Evolutionary conservation across 768 basidiomycete genomes (phyloP).

Genomic region (Glaciozyma antarctica): DNA sequence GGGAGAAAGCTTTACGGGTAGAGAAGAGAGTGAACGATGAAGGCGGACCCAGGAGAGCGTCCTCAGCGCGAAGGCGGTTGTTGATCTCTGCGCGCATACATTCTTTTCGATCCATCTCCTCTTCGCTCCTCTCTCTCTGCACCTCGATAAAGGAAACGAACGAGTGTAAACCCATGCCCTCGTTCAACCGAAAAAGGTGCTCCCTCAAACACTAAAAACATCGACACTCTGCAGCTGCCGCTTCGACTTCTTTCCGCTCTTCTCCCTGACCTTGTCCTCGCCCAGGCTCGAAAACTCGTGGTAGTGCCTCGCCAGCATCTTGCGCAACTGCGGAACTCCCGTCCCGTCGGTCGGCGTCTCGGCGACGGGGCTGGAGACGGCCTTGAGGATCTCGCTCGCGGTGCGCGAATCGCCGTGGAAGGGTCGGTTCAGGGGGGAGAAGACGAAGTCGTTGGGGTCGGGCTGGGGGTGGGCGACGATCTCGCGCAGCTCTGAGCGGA

Average conservation of each 20-base stretch:
- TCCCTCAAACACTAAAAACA: neutral
- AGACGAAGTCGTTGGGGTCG: constrained; percentile 50
- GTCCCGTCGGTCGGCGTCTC: neutral
- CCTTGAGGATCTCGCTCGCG: constrained; percentile 47
- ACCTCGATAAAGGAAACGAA: too few species aligned
- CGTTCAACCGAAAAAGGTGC: neutral
- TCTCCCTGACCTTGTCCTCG: neutral
- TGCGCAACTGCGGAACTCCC: neutral
- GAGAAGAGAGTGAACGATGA: too few species aligned
- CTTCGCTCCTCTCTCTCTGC: too few species aligned
- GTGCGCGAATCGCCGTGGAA: constrained; percentile 55
- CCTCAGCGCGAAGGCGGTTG: too few species aligned
- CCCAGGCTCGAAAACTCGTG: neutral
- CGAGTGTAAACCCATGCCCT: constrained; percentile 12
- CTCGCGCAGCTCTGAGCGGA: constrained; percentile 61
- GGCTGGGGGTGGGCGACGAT: constrained; percentile 54
- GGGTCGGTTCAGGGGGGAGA: constrained; percentile 56
- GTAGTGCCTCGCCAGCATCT: neutral
- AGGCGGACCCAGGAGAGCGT: too few species aligned
- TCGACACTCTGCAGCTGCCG: neutral
- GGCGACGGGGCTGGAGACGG: neutral
- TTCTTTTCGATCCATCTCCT: too few species aligned
- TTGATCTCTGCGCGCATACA: too few species aligned
- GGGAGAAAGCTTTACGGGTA: too few species aligned
- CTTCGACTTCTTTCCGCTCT: neutral